A percentile compares a stretch with the other conserved stretches of the same genome.
Evolutionary conservation across 768 basidiomycete species (phyloP).

Genomic region (Glaciozyma martinii): DNA sequence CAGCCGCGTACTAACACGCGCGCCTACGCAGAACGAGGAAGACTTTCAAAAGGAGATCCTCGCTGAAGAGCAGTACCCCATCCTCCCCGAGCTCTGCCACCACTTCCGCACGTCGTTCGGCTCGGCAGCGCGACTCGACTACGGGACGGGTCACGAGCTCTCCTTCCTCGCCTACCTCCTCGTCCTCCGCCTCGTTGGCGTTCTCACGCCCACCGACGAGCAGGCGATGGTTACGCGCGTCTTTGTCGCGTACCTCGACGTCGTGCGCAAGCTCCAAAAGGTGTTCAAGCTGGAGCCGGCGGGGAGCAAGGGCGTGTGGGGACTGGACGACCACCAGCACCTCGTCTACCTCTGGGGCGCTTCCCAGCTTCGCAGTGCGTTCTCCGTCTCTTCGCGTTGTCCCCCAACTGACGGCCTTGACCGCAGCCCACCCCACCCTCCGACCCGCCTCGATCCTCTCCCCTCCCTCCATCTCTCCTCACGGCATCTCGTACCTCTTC

Average conservation of each 20-base stretch:
- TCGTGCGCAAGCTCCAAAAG: constrained; percentile 77
- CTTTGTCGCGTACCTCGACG: constrained; percentile 65
- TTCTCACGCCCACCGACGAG: constrained; percentile 49
- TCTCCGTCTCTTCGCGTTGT: constrained; percentile 34
- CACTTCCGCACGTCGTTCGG: constrained; percentile 79
- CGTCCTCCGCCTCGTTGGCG: constrained; percentile 46
- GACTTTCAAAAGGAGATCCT: constrained; percentile 49
- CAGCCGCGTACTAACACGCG: neutral
- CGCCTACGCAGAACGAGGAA: constrained; percentile 48
- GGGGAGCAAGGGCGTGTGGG: constrained; percentile 97
- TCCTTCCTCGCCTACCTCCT: constrained; percentile 41
- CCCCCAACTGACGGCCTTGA: neutral
- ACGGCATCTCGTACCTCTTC: constrained; percentile 58
- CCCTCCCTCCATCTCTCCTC: constrained; percentile 46
- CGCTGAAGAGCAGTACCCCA: constrained; percentile 43
- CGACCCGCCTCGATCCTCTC: constrained; percentile 45
- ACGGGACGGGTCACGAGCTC: constrained; percentile 92
- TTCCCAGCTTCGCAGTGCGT: constrained; percentile 56
- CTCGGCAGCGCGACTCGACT: constrained; percentile 82
- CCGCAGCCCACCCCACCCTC: constrained; percentile 24
- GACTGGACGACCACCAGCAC: constrained; percentile 49
- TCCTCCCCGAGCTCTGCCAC: constrained; percentile 60
- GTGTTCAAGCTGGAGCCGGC: constrained; percentile 87
- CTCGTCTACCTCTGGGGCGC: constrained; percentile 85
- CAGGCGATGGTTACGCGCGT: constrained; percentile 59